phyloP scores from a whole-genome alignment of 1,284 basidiomycete genomes.

The Taiwanofungus camphoratus region DNA sequence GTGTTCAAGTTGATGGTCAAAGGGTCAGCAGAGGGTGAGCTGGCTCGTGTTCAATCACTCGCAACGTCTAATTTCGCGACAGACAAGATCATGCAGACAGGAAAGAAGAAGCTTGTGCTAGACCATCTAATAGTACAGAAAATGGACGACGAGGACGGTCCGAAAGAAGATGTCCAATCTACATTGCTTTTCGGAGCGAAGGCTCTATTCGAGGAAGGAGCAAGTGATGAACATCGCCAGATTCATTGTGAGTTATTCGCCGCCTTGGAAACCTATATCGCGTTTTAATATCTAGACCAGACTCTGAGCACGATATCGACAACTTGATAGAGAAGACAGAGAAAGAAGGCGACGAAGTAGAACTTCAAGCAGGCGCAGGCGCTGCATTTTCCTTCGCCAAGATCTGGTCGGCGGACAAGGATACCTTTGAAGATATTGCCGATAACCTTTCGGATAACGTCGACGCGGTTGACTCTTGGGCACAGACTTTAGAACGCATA shows the following conservation, averaged over 20 bases:
- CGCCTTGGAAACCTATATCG: neutral
- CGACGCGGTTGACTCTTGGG: slow-evolving; percentile 73
- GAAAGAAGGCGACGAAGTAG: slow-evolving; percentile 56
- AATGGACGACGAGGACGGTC: slow-evolving; percentile 77
- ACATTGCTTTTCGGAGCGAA: slow-evolving; percentile 82
- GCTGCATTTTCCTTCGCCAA: slow-evolving; percentile 80
- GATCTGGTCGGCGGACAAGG: slow-evolving; percentile 79
- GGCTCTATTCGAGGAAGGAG: slow-evolving; percentile 67
- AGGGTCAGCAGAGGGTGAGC: slow-evolving; percentile 78
- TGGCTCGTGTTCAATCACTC: neutral
- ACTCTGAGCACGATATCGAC: slow-evolving; percentile 75
- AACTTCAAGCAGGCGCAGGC: slow-evolving; percentile 34
- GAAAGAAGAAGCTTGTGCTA: slow-evolving; percentile 86
- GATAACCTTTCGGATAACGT: slow-evolving; percentile 37
- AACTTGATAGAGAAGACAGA: slow-evolving; percentile 82
- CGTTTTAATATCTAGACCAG: slow-evolving; percentile 30
- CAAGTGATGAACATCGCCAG: slow-evolving; percentile 43
- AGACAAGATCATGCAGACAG: slow-evolving; percentile 85
- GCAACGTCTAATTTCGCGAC: slow-evolving; percentile 8
- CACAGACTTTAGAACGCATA: slow-evolving; percentile 61
- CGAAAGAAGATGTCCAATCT: slow-evolving; percentile 68
- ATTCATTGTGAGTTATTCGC: slow-evolving; percentile 56
- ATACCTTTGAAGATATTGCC: slow-evolving; percentile 58
- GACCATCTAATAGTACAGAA: slow-evolving; percentile 93
- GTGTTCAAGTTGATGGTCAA: slow-evolving; percentile 93